phyloP scores from a whole-genome alignment of 148 eudicot genomes.

The Nepenthes gracilis region DNA sequence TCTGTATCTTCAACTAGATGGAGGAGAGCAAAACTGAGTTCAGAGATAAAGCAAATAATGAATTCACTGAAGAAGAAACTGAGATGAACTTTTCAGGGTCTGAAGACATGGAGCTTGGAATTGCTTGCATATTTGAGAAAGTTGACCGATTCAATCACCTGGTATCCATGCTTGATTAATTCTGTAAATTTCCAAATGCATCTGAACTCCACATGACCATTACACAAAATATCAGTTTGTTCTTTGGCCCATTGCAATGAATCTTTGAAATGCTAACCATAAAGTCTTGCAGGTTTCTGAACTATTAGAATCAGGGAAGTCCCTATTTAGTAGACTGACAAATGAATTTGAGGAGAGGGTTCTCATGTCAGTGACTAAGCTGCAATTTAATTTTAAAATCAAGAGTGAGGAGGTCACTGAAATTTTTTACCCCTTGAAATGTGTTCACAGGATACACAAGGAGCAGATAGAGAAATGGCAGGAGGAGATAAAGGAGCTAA shows the following conservation, averaged over 20 bases:
- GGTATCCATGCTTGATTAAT: slow-evolving; percentile 23
- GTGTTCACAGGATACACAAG: slow-evolving; percentile 60
- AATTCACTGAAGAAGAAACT: slow-evolving; percentile 44
- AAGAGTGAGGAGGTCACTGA: slow-evolving; percentile 2
- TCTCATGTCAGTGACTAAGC: slow-evolving; percentile 45
- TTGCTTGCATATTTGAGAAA: slow-evolving; percentile 59
- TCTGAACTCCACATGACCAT: too few relatives aligned
- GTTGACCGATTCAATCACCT: slow-evolving; percentile 60
- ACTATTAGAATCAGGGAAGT: slow-evolving; percentile 73
- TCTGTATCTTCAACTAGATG: slow-evolving; percentile 23
- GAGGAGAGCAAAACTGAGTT: slow-evolving; percentile 26
- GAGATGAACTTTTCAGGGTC: slow-evolving; percentile 38
- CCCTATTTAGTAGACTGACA: slow-evolving; percentile 49
- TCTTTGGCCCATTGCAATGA: background rate
- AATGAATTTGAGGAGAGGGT: slow-evolving; percentile 73
- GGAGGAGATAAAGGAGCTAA: slow-evolving; percentile 72
- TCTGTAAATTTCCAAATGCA: too few relatives aligned
- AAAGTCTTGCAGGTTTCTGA: slow-evolving; percentile 53
- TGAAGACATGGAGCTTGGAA: slow-evolving; percentile 71
- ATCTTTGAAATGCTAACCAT: background rate
- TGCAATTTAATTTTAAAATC: background rate
- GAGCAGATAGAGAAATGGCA: slow-evolving; percentile 90
- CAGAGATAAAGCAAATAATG: slow-evolving; percentile 25
- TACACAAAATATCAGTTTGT: too few relatives aligned
- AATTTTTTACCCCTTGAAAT: slow-evolving; percentile 6